Evolutionary conservation across 441 rosid genomes (phyloP), one percentile per base, ranked within the genome.

Genomic region (Gossypium gossypioides): DNA sequence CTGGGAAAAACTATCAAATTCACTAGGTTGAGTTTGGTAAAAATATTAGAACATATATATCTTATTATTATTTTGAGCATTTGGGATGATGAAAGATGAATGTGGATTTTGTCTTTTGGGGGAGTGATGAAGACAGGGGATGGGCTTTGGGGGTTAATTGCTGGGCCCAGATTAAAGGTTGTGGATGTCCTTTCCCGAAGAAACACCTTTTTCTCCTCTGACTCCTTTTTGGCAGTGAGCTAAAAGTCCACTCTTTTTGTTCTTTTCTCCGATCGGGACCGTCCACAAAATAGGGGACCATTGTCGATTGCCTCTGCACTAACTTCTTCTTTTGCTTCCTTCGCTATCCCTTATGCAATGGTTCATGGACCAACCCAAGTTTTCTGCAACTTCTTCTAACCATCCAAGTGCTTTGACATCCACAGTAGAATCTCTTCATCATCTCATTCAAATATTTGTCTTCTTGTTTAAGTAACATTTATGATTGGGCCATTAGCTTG

Each of bases 161-260:
- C 0, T 21, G 84, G 82, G 81, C 46, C 79, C 81, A 74, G 5
- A 13, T 75, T 79, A 81, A 81, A 83, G 86, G 77, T 69, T 34
- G 75, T 29, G 55, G 1, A 42, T 80, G 89, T 85, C 85, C 76
- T 81, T 78, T 67, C 77, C 84, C 48, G 62, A 68, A 60, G 76
- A 70, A 72, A 75, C 70, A 69, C 61, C 32, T 75, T 74, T 2
- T 40, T 61, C 6, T 40, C 29, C 25, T 75, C 82, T 73, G 88
- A 80, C 80, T 75, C 75, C 24, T 10, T 4, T 75, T 86, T 44
- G 82, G 80, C 75, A 40, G 75, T 16, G 59, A 70, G 15, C 78
- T 51, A 18, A 85, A 85, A 85, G 91, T 87, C 88, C 69, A 79
- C 88, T 81, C 81, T 68, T 46, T 78, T 69, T 85, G 78, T 75